Evolutionary conservation across 2,329 filamentous ascomycete genomes (phyloP).

Genomic region (Xylaria digitata): DNA sequence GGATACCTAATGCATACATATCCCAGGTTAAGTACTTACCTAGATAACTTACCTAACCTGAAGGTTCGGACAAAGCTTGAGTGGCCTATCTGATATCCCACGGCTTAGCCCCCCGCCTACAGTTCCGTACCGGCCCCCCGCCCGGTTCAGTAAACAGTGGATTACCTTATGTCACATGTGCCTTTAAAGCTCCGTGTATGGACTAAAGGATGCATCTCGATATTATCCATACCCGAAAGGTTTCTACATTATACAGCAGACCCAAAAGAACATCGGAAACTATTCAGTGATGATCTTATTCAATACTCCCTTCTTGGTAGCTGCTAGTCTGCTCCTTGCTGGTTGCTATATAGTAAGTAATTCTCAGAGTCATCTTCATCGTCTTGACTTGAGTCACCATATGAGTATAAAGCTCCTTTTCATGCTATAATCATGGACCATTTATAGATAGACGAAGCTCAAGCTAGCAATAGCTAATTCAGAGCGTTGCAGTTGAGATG

Average conservation of each 20-base stretch:
- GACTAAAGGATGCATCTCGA: background rate
- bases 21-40: no score
- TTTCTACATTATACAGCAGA: background rate
- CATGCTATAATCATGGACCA: background rate
- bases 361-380: background rate
- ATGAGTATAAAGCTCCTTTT: background rate
- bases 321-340: constrained; percentile 32
- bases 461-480: background rate
- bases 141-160: no score
- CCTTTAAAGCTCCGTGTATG: background rate
- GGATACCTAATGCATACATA: no score
- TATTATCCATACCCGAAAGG: background rate
- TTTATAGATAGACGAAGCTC: background rate
- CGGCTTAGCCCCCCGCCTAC: background rate
- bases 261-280: background rate
- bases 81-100: constrained; percentile 6
- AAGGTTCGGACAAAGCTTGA: no score
- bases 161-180: background rate
- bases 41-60: no score
- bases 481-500: constrained; percentile 40
- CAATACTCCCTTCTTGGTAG: constrained; percentile 40
- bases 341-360: constrained; percentile 39
- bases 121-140: no score
- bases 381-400: background rate
- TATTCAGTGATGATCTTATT: constrained; percentile 43